Evolutionary conservation across 192 early-diverging fungal species (phyloP), one percentile per base, ranked within the genome.

Genomic region (Coemansia pectinata): DNA sequence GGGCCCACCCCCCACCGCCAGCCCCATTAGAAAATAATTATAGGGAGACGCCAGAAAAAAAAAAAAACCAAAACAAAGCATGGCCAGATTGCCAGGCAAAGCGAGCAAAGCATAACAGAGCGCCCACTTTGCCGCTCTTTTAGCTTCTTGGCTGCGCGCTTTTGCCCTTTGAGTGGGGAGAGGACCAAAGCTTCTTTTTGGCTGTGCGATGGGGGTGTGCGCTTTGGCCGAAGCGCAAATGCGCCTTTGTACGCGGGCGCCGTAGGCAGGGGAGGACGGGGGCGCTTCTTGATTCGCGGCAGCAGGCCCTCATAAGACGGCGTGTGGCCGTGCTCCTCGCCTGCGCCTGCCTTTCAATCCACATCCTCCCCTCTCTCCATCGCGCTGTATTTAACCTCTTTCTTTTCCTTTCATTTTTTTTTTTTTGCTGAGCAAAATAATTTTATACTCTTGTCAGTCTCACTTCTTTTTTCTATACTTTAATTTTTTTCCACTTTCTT

Each of bases 341-440:
- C 52, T 55, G 52, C 52, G 52, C 55, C 55, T 44, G 42, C 29
- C 19, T 39, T 60, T 45, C 41, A 45, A 45, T 39, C 44, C 66
- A 59, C 53, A 33, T 40, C 44, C 64, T 48, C 47, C 23, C 48
- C 31, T 23, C 44, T 27, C 48, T 31, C 39, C 25, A 38, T 33
- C 27, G 69, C 27, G 40, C 21, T 47, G 31, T 78, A 78, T 78
- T 78, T 78, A 62, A 62, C 62, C 36, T 61, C 47, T 62, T 45
- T 47, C 21, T 19, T n/a, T 55, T 59, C 48, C 67, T 72, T 61
- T 62, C 55, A 57, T 71, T 61, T 61, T 74, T 69, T 64, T n/a
- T n/a, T n/a, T 76, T 81, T 76, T 81, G 74, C 79, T 72, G 73
- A 70, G 79, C 74, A 73, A 73, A 72, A 72, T 78, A 72, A 78